Percentiles rank a stretch among this genome's conserved stretches.
Evolutionary conservation across 495 filamentous ascomycete genomes (phyloP).

Genomic region (Aspergillus nidulans): DNA sequence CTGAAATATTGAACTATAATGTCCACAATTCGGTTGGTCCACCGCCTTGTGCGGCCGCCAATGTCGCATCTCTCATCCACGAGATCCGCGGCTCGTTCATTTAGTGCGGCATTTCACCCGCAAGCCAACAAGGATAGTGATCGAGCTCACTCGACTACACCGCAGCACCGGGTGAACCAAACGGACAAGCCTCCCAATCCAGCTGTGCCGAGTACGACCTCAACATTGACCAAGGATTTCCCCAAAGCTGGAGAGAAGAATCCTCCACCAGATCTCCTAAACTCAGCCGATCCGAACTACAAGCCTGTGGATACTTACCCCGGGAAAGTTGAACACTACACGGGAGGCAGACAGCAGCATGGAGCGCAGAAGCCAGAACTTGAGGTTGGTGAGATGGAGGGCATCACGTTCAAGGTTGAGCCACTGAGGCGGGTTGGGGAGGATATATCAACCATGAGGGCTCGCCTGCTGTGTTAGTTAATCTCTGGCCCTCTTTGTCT

Average conservation of each 20-base stretch:
- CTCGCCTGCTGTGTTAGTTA: constrained; percentile 81
- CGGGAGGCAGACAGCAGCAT: constrained; percentile 52
- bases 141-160: constrained; percentile 30
- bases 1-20: constrained; percentile 24
- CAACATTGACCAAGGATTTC: constrained; percentile 59
- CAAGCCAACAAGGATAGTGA: constrained; percentile 22
- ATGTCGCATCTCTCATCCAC: constrained; percentile 20
- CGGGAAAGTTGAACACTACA: constrained; percentile 59
- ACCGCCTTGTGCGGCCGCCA: constrained; percentile 30
- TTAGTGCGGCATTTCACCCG: constrained; percentile 34
- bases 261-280: constrained; percentile 56
- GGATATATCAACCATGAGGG: constrained; percentile 75
- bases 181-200: constrained; percentile 55
- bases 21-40: constrained; percentile 33
- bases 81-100: constrained; percentile 26
- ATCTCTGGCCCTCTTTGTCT: not conserved
- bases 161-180: constrained; percentile 50
- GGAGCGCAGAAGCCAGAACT: constrained; percentile 61
- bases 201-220: constrained; percentile 59
- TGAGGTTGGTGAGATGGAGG: constrained; percentile 85
- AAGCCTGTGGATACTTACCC: constrained; percentile 55
- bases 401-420: constrained; percentile 83
- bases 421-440: constrained; percentile 78
- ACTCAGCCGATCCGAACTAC: constrained; percentile 45
- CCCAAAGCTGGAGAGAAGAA: constrained; percentile 53